Evolutionary conservation across 2,329 filamentous ascomycete species (phyloP).

Genomic region (Aspergillus tamarii): DNA sequence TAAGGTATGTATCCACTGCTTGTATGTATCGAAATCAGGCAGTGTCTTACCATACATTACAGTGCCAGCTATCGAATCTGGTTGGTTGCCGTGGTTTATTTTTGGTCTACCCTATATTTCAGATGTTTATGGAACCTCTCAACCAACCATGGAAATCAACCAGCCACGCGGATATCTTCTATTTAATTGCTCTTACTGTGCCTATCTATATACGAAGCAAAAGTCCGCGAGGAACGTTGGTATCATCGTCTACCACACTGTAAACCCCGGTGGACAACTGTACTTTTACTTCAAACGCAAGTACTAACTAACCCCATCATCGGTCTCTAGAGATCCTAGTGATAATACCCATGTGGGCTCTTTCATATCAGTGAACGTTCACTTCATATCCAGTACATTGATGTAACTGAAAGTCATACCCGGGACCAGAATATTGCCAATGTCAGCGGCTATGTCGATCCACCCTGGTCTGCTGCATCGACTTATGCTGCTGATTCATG

Average conservation of each 20-base stretch:
- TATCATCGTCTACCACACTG: not conserved
- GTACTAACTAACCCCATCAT: not conserved
- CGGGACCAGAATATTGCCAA: not conserved
- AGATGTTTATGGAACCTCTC: not conserved
- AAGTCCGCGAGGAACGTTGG: not conserved
- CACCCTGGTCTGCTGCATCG: not conserved
- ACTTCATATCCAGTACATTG: not conserved
- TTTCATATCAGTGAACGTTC: not conserved
- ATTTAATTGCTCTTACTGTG: not conserved
- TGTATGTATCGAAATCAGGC: not conserved
- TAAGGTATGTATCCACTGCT: not conserved
- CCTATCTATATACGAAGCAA: not conserved
- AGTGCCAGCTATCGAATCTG: slow-evolving; percentile 14
- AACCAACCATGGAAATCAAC: not conserved
- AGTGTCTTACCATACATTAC: slow-evolving; percentile 10
- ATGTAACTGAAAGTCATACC: not conserved
- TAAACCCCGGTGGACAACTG: not conserved
- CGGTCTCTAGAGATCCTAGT: not conserved
- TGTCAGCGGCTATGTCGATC: not conserved
- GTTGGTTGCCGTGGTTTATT: slow-evolving; percentile 23
- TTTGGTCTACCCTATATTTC: slow-evolving; percentile 14
- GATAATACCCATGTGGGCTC: not conserved
- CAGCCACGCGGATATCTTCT: not conserved
- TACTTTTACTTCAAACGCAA: not conserved
- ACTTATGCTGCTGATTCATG: not conserved